These are phyloP conservation scores for Tremella fuciformis DNA, from an alignment of 768 basidiomycete species.

Conservation along the genomic window DNA sequence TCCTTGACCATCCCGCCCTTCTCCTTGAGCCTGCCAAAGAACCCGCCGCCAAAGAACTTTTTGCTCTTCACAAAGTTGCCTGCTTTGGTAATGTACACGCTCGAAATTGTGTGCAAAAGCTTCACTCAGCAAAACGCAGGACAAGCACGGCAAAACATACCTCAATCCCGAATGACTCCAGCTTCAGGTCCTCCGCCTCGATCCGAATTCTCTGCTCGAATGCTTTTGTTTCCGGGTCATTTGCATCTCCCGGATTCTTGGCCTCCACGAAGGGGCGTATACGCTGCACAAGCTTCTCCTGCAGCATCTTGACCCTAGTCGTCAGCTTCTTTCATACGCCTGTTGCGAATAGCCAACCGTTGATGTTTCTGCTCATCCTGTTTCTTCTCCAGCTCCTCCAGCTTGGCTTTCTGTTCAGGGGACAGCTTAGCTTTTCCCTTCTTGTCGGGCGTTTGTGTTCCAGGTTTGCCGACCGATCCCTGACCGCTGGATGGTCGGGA, in stretches of 20 bases:
- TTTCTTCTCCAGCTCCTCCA: conserved; percentile 76
- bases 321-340: conserved; percentile 56
- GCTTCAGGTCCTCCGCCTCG: conserved; percentile 91
- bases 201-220: conserved; percentile 73
- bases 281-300: conserved; percentile 75
- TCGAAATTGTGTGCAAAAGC: conserved; percentile 86
- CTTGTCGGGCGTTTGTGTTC: conserved; percentile 35
- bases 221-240: conserved; percentile 72
- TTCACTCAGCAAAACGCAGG: conserved; percentile 41
- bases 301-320: conserved; percentile 67
- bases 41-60: conserved; percentile 87
- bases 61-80: conserved; percentile 85
- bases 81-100: conserved; percentile 89
- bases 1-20: conserved; percentile 91
- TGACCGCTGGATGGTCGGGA: neutral
- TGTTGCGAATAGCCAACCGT: conserved; percentile 42
- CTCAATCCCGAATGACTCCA: conserved; percentile 97
- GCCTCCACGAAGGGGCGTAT: conserved; percentile 89
- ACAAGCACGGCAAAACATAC: conserved; percentile 53
- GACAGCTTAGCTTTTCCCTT: conserved; percentile 58
- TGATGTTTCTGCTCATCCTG: conserved; percentile 60
- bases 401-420: conserved; percentile 79
- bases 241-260: conserved; percentile 63
- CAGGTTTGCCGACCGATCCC: conserved; percentile 10
- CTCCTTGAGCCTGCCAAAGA: conserved; percentile 91